Evolutionary conservation across 1,284 basidiomycete genomes (phyloP), one percentile per base, ranked within the genome.

Genomic region (Malassezia sympodialis): DNA sequence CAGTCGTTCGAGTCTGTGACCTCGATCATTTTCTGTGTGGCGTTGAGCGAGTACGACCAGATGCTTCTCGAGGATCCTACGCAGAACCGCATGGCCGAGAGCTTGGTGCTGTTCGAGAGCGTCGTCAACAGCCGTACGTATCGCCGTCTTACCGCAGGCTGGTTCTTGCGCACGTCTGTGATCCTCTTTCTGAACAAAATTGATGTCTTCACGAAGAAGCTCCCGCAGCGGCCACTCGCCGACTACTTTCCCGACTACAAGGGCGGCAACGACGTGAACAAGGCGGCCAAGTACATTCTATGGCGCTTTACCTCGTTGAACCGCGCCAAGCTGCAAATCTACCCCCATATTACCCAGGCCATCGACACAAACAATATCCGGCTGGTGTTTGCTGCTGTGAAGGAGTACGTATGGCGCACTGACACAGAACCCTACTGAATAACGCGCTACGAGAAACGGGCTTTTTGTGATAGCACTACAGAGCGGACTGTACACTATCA

Each of bases 231-330:
- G 31, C 90, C 90, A 3, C 78, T 96, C 15, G 87, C 90, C 52
- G 80, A 82, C 58, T 93, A 89, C 76, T 96, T 96, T 76, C 85
- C 89, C 1, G 93, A 96, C 69, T 98, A 96, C 76, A 88, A 88
- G 0, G 79, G 79, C 66, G 91, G 91, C 0, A 76, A 85, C 8
- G 90, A 96, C 70, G 88, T 96, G 75, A 94, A 94, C 79, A 96
- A 96, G 77, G 93, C 90, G 2, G 90, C 91, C 3, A 96, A 96
- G 74, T 98, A 93, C 72, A 94, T 96, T 59, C 78, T 98, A 21
- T 96, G 91, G 93, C 79, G 88, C 62, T 96, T 96, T 66, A 94
- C 91, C 78, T 89, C 94, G 76, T 86, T 87, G 41, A 98, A 98
- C 72, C 79, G 90, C 26, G 67, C 69, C 11, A 61, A 65, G 32